Evolutionary conservation across 352 stramenopile species (phyloP), one percentile per base, ranked within the genome.

Genomic region (Pythium folliculosum): DNA sequence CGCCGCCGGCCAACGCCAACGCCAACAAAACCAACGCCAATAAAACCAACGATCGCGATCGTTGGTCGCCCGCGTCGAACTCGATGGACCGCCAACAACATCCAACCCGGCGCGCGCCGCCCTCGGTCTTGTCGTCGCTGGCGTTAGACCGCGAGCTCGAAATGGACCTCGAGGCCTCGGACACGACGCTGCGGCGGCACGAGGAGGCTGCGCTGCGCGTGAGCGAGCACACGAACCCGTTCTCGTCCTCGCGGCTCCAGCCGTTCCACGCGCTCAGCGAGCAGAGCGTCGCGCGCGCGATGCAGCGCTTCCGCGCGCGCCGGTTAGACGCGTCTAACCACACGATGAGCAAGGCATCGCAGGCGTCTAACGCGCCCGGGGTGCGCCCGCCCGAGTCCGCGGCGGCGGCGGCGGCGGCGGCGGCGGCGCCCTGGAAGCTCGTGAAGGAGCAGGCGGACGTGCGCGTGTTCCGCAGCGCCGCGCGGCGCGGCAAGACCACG

Each of bases 371-470:
- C 17, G 32, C 19, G n/a, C n/a, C n/a, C n/a, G n/a, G n/a, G n/a
- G n/a, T n/a, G n/a, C n/a, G n/a, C n/a, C n/a, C n/a, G n/a, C n/a
- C n/a, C n/a, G n/a, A n/a, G n/a, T n/a, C n/a, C n/a, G n/a, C n/a
- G n/a, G n/a, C n/a, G n/a, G n/a, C n/a, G n/a, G n/a, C n/a, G n/a
- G n/a, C n/a, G n/a, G n/a, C n/a, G n/a, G n/a, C n/a, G n/a, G n/a
- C 13, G 38, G 38, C 5, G 6, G 38, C 14, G 38, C 76, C 87
- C 62, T 93, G 81, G 82, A 93, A 91, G 63, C 65, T 91, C 44
- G 71, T 93, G 14, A 71, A 75, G 14, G 81, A 90, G 49, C 80
- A 77, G 45, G 77, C 75, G 38, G 81, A 90, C 49, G 81, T 93
- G 51, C 67, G 80, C 22, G 84, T 91, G 4, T 90, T 84, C 53